These are phyloP conservation scores for Syzygium jambos DNA, from an alignment of 345 rosid genomes.

Conservation along the genomic window DNA sequence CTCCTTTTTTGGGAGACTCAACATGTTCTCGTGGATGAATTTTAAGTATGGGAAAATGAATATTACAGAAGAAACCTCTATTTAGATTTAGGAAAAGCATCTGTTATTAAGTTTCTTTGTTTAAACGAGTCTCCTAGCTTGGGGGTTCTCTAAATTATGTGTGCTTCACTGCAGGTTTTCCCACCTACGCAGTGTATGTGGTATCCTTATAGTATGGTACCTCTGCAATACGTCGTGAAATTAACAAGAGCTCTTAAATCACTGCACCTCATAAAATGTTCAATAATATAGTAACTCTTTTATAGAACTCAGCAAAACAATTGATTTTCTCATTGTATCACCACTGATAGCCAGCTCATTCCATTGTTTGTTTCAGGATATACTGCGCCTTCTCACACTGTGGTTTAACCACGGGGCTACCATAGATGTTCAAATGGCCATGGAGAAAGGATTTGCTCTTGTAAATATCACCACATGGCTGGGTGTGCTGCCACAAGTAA, in stretches of 20 bases:
- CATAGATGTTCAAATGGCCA: constrained; percentile 80
- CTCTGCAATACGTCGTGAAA: neutral
- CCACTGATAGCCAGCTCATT: neutral
- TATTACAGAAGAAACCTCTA: neutral
- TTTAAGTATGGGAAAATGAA: neutral
- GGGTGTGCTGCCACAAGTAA: constrained; percentile 94
- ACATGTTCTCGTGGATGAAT: neutral
- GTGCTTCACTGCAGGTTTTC: neutral
- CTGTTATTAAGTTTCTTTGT: neutral
- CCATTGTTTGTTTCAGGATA: constrained; percentile 50
- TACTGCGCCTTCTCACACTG: constrained; percentile 92
- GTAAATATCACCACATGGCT: constrained; percentile 98
- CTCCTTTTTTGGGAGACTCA: neutral
- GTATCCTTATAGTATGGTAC: neutral
- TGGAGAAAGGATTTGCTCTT: constrained; percentile 72
- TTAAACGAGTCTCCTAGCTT: neutral
- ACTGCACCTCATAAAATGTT: neutral
- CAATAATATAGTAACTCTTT: neutral
- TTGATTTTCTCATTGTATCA: neutral
- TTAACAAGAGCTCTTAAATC: neutral
- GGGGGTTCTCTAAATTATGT: neutral
- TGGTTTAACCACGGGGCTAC: constrained; percentile 99
- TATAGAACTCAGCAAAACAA: neutral
- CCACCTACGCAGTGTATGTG: neutral
- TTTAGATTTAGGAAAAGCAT: neutral